Conservation (phyloP, 75 land plant genomes). For the Picea glauca region DNA sequence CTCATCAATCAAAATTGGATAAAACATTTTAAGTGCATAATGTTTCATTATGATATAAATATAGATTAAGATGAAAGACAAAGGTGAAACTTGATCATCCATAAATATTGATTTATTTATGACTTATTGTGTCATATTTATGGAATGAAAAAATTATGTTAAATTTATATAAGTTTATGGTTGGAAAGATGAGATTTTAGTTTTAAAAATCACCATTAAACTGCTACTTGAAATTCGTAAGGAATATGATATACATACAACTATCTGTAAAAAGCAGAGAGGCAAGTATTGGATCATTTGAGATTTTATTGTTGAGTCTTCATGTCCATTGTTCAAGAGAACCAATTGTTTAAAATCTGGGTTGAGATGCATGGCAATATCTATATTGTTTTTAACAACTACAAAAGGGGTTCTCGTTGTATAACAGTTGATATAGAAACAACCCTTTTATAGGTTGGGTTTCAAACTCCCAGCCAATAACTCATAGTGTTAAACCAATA, state of each 20-base stretch:
- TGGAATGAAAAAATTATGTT: no score
- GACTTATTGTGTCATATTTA: no score
- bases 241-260: background rate
- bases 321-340: background rate
- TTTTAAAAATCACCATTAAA: no score
- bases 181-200: no score
- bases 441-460: conserved; percentile 19
- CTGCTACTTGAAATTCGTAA: background rate
- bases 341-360: conserved; percentile 23
- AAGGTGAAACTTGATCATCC: no score
- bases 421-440: conserved; percentile 66
- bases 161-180: no score
- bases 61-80: no score
- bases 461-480: conserved; percentile 53
- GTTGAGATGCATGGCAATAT: conserved; percentile 40
- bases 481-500: conserved; percentile 48
- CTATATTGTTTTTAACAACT: conserved; percentile 25
- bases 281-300: no score
- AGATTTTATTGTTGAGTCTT: background rate
- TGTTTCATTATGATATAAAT: no score
- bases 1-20: background rate
- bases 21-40: background rate
- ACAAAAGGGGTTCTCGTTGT: conserved; percentile 43
- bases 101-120: no score
- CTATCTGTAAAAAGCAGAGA: background rate